Base-by-base conservation (phyloP, 129 eudicot species). In the Artemisia argyi region DNA sequence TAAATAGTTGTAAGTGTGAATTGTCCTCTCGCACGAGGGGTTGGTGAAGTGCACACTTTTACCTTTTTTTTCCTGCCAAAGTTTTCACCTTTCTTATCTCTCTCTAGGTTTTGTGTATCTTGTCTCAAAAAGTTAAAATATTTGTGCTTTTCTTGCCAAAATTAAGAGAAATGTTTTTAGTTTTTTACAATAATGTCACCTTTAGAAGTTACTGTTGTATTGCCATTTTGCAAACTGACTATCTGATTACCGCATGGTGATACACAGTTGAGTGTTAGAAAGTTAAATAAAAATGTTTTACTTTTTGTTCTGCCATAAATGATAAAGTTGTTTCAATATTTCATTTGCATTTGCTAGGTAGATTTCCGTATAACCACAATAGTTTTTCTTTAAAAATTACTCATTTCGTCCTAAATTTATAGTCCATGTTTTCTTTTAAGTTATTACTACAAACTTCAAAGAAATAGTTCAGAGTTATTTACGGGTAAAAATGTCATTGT, bases 11-110 rank as follows among this genome's bases (percentile, higher is more conserved):
- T 19, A 71, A 70, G 65, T 82, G 73, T 76, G 81, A 56, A 76
- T 18, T 50, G 77, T 81, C 72, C 66, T 78, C 58, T 83, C 79
- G 60, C 85, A 80, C 44, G 77, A 65, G 76, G 83, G 83, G 79
- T 76, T 82, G 74, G 81, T 76, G 71, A 69, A 71, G 60, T 69
- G 77, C 84, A 80, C 84, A 68, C 76, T 47, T 83, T 48, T 39
- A 39, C 46, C 30, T 58, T 60, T 32, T 79, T 81, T 73, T 65
- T n/a, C n/a, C 81, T 79, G 74, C 61, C 72, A 63, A 76, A 78
- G 73, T 62, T 62, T 22, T 49, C 12, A 58, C 74, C 68, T 80
- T 70, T 78, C 54, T 71, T 66, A 11, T 64, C 22, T 58, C 66
- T 70, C 49, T 65, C 69, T 56, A 49, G 64, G 68, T 28, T 57